Conservation (phyloP, 2,329 filamentous ascomycete genomes). For the Epichloe bromicola region DNA sequence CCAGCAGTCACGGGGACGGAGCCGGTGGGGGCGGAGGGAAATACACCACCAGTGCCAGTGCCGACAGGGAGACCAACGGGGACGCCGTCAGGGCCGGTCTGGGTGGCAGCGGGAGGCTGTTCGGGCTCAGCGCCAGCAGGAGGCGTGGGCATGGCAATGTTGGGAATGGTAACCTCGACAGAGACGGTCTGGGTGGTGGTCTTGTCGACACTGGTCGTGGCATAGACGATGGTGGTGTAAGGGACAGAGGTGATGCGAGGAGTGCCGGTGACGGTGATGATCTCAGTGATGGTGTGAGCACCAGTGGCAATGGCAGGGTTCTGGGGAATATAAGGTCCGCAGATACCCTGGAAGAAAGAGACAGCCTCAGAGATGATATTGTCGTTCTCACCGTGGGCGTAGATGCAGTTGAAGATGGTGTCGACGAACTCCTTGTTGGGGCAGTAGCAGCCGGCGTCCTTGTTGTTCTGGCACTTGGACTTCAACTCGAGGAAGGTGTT, state of each 20-base stretch:
- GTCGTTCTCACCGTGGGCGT: conserved; percentile 57
- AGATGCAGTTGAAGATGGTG: conserved; percentile 70
- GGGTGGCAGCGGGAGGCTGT: conserved; percentile 7
- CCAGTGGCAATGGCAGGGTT: conserved; percentile 82
- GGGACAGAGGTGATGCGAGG: conserved; percentile 36
- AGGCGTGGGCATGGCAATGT: conserved; percentile 35
- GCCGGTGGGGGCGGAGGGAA: conserved; percentile 20
- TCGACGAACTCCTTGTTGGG: conserved; percentile 61
- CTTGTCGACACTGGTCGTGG: conserved; percentile 32
- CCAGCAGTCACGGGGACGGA: conserved; percentile 25
- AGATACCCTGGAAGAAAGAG: conserved; percentile 83
- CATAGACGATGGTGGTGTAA: conserved; percentile 38
- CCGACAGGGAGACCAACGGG: conserved; percentile 10
- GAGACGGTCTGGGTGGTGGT: conserved; percentile 34
- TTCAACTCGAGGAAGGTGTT: conserved; percentile 75
- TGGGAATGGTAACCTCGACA: conserved; percentile 40
- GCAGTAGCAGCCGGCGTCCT: conserved; percentile 78
- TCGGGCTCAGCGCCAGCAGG: conserved; percentile 10
- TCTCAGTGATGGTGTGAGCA: conserved; percentile 50
- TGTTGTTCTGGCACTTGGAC: conserved; percentile 65
- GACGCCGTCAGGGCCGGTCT: background rate
- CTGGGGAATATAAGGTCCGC: conserved; percentile 55
- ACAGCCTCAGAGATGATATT: conserved; percentile 58
- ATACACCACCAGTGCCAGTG: conserved; percentile 22
- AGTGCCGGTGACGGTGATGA: conserved; percentile 40